Base-by-base conservation (phyloP, 768 basidiomycete genomes). In the Punctularia strigosozonata region DNA sequence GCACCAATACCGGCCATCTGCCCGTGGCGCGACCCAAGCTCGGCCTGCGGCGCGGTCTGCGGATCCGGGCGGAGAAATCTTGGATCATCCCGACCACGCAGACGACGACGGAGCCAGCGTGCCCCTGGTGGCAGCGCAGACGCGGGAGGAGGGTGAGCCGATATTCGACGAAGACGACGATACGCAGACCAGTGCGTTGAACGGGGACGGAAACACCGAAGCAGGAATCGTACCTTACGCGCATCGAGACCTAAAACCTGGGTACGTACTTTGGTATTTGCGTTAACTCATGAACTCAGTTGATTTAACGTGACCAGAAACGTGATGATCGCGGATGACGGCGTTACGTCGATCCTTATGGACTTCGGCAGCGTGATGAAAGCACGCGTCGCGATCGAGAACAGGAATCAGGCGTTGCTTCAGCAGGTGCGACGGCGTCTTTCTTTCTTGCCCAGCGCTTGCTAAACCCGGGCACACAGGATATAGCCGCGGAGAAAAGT, bases 401-500 rank as follows among this genome's bases (percentile, higher is more conserved):
- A 75, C 41, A 73, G 95, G 19, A 79, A 80, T 19, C 82, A 90
- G 55, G 95, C 95, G 0, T 59, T 99, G 33, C 51, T 84, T 14
- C 90, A 97, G 48, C 95, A 98, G 67, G 84, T 83, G 41, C 37
- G 61, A n/a, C n/a, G n/a, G n/a, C n/a, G n/a, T n/a, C n/a, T n/a
- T 21, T 40, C 28, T 20, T 17, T 17, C 36, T 35, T 12, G 34
- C 26, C 14, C 4, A 23, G 10, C 21, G 3, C 32, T 3, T 24
- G 12, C 15, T 30, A 30, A 10, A 30, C 15, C 28, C 10, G 10
- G 10, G 10, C 10, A 10, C 28, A 3, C 42, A 86, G 75, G 95
- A 99, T 56, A 77, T 94, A 46, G 95, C 95, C 3, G 90, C 89
- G 14, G 95, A 99, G 58, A 92, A 94, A 58, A 94, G 90, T 47